Base-by-base conservation (phyloP, 257 asterid genomes). In the Paulownia fortunei region DNA sequence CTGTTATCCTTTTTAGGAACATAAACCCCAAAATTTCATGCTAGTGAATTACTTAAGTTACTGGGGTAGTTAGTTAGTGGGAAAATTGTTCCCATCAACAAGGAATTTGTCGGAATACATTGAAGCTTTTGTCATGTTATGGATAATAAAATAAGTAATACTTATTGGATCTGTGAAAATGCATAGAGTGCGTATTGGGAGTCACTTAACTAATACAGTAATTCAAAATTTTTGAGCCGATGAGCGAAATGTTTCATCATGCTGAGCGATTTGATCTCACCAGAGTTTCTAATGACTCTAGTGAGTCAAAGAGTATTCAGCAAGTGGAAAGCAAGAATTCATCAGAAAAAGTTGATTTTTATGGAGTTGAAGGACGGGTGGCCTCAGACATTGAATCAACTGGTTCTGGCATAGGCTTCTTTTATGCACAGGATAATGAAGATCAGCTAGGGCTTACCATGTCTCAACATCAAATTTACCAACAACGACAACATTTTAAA, bases 211-310 rank as follows among this genome's bases (percentile, higher is more conserved):
- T 6, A 37, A 2, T 0, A 2, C 44, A 4, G 8, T 15, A 49
- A 5, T 16, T 15, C 19, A 0, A 49, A 3, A 16, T n/a, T 49
- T 49, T 37, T 37, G 44, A 7, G 44, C 8, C 4, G 44, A 4
- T 41, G 3, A 65, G 54, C 30, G 18, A 6, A 39, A 58, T 73
- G 68, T 56, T 56, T 39, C 77, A 37, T 39, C 77, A 37, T 69
- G 39, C 77, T 39, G 37, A 56, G 23, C 27, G 21, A 60, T 60
- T 30, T 74, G 65, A 63, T 49, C 18, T 44, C 32, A 49, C 55
- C 15, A 2, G 16, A 61, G 51, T 47, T 58, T 75, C 54, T n/a
- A 34, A 46, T 23, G 4, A 59, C 41, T 52, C 32, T 23, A 5
- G 36, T 44, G 58, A 19, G 61, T 6, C 77, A 56, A 56, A 10